These are phyloP conservation scores for Arbutus unedo DNA, from an alignment of 148 eudicot species.

Conservation along the genomic window DNA sequence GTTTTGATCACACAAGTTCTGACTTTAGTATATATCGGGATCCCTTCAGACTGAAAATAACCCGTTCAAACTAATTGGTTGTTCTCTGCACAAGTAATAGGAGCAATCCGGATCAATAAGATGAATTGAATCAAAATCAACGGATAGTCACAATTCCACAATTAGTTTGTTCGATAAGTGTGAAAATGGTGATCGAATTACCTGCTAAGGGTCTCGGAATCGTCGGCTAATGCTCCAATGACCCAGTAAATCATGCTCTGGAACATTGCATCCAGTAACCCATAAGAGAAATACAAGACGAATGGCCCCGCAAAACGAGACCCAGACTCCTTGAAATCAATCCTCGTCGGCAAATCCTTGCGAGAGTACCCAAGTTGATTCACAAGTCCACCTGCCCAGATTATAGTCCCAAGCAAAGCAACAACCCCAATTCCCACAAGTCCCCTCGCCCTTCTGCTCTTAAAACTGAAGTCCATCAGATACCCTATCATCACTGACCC, in stretches of 20 bases:
- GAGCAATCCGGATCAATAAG: too few relatives aligned
- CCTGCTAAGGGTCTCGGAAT: constrained; percentile 94
- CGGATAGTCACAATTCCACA: too few relatives aligned
- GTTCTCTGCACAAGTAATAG: too few relatives aligned
- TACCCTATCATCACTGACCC: constrained; percentile 74
- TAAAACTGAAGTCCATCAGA: constrained; percentile 78
- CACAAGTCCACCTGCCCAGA: constrained; percentile 90
- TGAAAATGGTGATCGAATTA: constrained; percentile 19
- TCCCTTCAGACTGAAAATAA: too few relatives aligned
- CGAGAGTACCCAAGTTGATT: constrained; percentile 62
- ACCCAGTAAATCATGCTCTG: constrained; percentile 98
- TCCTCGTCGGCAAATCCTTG: constrained; percentile 25
- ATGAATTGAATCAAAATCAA: too few relatives aligned
- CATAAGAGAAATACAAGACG: constrained; percentile 73
- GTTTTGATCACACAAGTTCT: too few relatives aligned
- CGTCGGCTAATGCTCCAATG: constrained; percentile 84
- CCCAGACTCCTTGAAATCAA: constrained; percentile 87
- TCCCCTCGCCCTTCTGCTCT: constrained; percentile 76
- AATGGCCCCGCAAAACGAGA: constrained; percentile 75
- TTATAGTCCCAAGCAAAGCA: constrained; percentile 64
- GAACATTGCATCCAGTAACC: constrained; percentile 89
- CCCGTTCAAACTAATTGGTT: too few relatives aligned
- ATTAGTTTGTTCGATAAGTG: background rate
- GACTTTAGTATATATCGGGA: too few relatives aligned
- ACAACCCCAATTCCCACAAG: constrained; percentile 59